Percentiles rank a stretch among this genome's conserved stretches.
phyloP scores from a whole-genome alignment of 1,284 basidiomycete genomes.

The Golubevia pallescens region DNA sequence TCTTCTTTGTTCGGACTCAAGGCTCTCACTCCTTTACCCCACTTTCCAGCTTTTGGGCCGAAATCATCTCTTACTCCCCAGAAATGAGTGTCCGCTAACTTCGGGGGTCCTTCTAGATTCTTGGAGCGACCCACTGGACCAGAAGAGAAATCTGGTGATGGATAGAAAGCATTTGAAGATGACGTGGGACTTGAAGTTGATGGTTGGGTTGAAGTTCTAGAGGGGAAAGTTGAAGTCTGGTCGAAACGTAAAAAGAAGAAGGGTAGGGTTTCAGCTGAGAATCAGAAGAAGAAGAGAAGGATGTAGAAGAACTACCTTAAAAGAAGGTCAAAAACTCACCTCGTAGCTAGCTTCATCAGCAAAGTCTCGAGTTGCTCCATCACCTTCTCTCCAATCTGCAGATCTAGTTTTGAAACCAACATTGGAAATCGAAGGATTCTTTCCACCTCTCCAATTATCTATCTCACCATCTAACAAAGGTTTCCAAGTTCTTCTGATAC shows the following conservation, averaged over 20 bases:
- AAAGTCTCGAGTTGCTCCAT: constrained; percentile 2
- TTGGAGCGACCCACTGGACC: constrained; percentile 27
- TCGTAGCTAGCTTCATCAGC: constrained; percentile 9
- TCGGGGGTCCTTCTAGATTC: constrained; percentile 33
- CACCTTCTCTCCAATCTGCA: constrained; percentile 1
- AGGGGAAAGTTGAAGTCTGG: constrained; percentile 14
- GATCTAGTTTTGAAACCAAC: too few species aligned
- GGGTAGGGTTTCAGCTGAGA: not conserved
- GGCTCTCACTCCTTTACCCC: constrained; percentile 32
- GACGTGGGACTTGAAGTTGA: constrained; percentile 3
- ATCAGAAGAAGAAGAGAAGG: not conserved
- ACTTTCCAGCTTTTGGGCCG: constrained; percentile 39
- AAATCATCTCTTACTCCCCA: constrained; percentile 50
- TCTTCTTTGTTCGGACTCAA: constrained; percentile 10
- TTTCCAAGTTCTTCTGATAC: constrained; percentile 28
- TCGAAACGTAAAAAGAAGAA: not conserved
- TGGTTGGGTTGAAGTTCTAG: constrained; percentile 12
- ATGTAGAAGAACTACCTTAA: not conserved
- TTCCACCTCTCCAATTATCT: constrained; percentile 25
- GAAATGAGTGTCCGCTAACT: constrained; percentile 31
- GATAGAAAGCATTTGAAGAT: constrained; percentile 8
- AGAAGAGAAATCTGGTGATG: not conserved
- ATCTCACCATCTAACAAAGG: constrained; percentile 34
- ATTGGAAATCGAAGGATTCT: not conserved
- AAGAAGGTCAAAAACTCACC: not conserved